Percentiles rank a stretch among this genome's conserved stretches.
These are phyloP conservation scores for Verbena officinalis DNA, from an alignment of 257 asterid genomes.

Conservation along the genomic window DNA sequence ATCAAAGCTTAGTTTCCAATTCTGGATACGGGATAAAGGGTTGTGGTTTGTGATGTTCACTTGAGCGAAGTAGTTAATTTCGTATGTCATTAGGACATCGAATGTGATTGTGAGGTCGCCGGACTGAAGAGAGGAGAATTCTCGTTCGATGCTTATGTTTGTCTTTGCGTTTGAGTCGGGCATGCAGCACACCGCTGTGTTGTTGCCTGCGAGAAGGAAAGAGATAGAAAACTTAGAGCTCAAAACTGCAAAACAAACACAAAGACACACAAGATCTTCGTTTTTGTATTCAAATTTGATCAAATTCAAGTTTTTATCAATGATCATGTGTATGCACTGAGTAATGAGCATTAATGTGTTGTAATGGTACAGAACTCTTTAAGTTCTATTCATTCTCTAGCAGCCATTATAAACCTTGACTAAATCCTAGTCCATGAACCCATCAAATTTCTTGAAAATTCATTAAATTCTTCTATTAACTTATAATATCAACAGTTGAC, in stretches of 20 bases:
- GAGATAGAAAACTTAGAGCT: not conserved
- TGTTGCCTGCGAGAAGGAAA: conserved; percentile 37
- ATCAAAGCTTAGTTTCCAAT: conserved; percentile 67
- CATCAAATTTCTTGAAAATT: not conserved
- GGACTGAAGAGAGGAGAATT: conserved; percentile 37
- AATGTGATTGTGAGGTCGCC: conserved; percentile 69
- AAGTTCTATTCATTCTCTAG: too few species aligned
- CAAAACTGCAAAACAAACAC: not conserved
- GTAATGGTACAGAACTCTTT: not conserved
- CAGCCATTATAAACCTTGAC: not conserved
- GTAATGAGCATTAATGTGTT: not conserved
- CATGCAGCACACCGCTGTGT: conserved; percentile 49
- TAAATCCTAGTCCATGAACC: not conserved
- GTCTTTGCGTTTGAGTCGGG: conserved; percentile 34
- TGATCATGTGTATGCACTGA: not conserved
- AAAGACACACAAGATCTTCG: too few species aligned
- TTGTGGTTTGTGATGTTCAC: conserved; percentile 64
- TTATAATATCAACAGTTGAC: not conserved
- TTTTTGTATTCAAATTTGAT: not conserved
- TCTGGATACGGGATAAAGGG: conserved; percentile 52
- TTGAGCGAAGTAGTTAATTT: conserved; percentile 52
- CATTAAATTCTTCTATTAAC: not conserved
- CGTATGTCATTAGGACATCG: conserved; percentile 51
- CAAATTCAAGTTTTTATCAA: not conserved
- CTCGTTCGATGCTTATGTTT: conserved; percentile 24